A percentile compares a stretch with the other conserved stretches of the same genome.
Evolutionary conservation across 208 protist genomes (phyloP).

Genomic region (Herpetomonas tarakana): DNA sequence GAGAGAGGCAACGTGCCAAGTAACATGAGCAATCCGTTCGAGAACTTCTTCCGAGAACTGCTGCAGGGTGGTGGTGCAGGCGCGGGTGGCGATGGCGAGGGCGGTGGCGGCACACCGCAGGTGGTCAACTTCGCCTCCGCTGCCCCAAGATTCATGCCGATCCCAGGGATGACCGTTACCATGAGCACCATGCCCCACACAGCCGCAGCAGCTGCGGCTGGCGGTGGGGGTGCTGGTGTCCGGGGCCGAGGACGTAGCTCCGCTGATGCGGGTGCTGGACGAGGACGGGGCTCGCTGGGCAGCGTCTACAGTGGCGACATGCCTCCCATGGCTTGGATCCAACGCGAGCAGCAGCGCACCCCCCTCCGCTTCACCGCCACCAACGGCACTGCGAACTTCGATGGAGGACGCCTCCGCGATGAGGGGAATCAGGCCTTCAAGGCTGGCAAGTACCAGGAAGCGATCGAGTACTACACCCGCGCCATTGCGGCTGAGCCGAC

Average conservation of each 20-base stretch:
- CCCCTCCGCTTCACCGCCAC: slow-evolving; percentile 18
- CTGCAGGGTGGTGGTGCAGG: slow-evolving; percentile 4
- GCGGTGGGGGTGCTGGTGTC: neutral
- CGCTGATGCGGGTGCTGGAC: neutral
- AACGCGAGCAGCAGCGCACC: slow-evolving; percentile 56
- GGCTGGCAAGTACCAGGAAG: slow-evolving; percentile 33
- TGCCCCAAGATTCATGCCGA: neutral
- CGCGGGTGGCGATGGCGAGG: neutral
- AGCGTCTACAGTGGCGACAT: slow-evolving; percentile 55
- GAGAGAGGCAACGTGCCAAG: too few species aligned
- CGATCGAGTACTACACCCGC: slow-evolving; percentile 62
- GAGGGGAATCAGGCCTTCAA: slow-evolving; percentile 71
- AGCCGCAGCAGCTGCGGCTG: neutral
- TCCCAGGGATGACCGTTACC: neutral
- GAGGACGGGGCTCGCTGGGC: slow-evolving; percentile 14
- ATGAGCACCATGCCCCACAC: neutral
- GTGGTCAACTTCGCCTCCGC: neutral
- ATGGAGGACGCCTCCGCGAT: slow-evolving; percentile 40
- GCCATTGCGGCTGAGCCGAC: slow-evolving; percentile 59
- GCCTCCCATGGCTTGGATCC: slow-evolving; percentile 60
- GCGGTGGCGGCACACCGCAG: neutral
- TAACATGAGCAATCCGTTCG: slow-evolving; percentile 5
- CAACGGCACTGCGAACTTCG: slow-evolving; percentile 12
- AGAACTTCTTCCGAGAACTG: slow-evolving; percentile 7
- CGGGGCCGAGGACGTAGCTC: neutral